Evolutionary conservation across 306 rosid species (phyloP), one percentile per base, ranked within the genome.

Genomic region (Alnus rubra): DNA sequence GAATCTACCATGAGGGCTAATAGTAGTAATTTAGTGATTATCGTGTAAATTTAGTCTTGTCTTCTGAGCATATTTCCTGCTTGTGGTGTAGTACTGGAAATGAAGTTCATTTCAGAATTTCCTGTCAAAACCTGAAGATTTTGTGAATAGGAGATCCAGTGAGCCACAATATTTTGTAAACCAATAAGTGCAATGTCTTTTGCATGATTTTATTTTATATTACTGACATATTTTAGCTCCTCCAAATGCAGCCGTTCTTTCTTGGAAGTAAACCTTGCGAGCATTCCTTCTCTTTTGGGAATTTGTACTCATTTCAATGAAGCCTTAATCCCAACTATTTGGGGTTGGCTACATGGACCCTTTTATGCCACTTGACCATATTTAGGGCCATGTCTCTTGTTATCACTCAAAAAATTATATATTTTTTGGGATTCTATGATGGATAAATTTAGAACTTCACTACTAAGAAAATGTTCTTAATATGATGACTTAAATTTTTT

Each of bases 61-160:
- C n/a, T 62, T 2, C 2, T 1, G n/a, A 4, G 68, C 68, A 62
- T 62, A 62, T 62, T 31, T 31, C 7, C 31, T 62, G 68, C 68
- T 62, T 31, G 7, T 12, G 60, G 60, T 18, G 60, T 55, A 42
- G 7, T 5, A 42, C 45, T 42, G 45, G 45, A 42, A n/a, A 16
- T 55, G 68, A 33, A 33, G 13, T 62, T 62, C 68, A 62, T 30
- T 62, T 62, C n/a, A 7, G 45, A 42, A 62, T 12, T 62, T 62
- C 68, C n/a, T 62, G 68, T 62, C 44, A 30, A 62, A 62, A 31
- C 68, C 68, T 62, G 39, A 62, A 62, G n/a, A 28, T 12, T 28
- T 13, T 31, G 39, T 62, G 68, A 62, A 62, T 31, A 31, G 42
- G 31, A 62, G 42, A 62, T 62, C 42, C 5, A 5, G 37, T 62